A percentile compares a stretch with the other conserved stretches of the same genome.
These are phyloP conservation scores for Coccinonectria pachysandricola DNA, from an alignment of 2,329 filamentous ascomycete species.

Conservation along the genomic window DNA sequence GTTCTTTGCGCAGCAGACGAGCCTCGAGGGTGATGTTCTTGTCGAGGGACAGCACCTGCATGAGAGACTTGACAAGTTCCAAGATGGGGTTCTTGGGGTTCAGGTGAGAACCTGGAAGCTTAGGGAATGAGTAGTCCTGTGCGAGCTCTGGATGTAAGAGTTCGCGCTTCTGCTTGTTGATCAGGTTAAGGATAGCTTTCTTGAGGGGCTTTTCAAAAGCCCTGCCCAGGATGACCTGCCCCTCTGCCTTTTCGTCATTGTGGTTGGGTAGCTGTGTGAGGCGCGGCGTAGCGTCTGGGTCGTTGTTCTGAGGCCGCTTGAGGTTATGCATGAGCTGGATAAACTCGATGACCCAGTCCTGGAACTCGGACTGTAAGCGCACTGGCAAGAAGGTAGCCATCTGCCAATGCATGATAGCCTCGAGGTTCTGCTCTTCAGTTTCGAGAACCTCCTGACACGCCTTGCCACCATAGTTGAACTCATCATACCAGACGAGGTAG, in stretches of 20 bases:
- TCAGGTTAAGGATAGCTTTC: conserved; percentile 73
- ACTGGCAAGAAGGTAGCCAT: conserved; percentile 78
- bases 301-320: conserved; percentile 55
- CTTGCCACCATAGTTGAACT: conserved; percentile 97
- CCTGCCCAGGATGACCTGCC: conserved; percentile 62
- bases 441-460: conserved; percentile 77
- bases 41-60: conserved; percentile 85
- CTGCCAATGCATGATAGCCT: conserved; percentile 98
- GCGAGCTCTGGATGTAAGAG: conserved; percentile 82
- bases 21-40: conserved; percentile 85
- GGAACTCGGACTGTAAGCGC: conserved; percentile 73
- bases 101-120: conserved; percentile 60
- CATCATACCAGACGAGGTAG: conserved; percentile 96
- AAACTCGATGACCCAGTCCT: conserved; percentile 90
- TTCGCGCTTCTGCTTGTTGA: conserved; percentile 78
- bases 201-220: conserved; percentile 81
- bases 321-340: conserved; percentile 85
- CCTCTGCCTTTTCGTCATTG: conserved; percentile 46
- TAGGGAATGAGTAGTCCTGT: conserved; percentile 76
- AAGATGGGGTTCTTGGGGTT: conserved; percentile 57
- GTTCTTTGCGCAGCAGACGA: conserved; percentile 75
- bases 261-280: conserved; percentile 52
- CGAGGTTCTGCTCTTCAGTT: conserved; percentile 60
- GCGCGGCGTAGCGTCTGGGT: conserved; percentile 41
- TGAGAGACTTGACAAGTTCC: conserved; percentile 84